A percentile compares a stretch with the other conserved stretches of the same genome.
Evolutionary conservation across 1,139 yeast genomes (phyloP).

Genomic region (Blastobotrys illinoisensis): DNA sequence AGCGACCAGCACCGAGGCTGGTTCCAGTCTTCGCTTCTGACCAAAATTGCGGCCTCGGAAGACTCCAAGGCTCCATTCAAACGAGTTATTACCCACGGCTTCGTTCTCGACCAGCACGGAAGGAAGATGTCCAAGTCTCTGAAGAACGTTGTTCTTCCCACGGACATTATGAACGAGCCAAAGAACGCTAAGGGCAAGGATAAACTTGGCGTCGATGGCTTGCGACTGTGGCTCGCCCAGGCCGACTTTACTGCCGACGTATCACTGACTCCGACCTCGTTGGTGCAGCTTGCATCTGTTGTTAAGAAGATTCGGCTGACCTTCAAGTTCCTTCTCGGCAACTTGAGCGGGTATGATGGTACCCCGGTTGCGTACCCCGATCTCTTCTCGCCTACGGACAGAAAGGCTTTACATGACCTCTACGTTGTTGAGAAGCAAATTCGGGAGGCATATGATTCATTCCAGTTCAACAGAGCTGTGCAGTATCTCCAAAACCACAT

Average conservation of each 20-base stretch:
- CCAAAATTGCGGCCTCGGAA: conserved; percentile 52
- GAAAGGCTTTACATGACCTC: conserved; percentile 54
- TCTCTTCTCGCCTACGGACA: conserved; percentile 52
- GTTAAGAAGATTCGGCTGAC: conserved; percentile 80
- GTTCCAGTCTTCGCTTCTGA: conserved; percentile 91
- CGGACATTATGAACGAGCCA: conserved; percentile 38
- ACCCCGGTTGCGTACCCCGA: conserved; percentile 34
- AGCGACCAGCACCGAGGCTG: conserved; percentile 98
- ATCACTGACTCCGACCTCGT: conserved; percentile 63
- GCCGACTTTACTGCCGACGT: conserved; percentile 82
- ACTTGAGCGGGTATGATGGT: conserved; percentile 42
- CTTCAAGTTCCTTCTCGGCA: conserved; percentile 75
- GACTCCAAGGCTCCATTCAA: conserved; percentile 56
- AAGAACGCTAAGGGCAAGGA: conserved; percentile 51
- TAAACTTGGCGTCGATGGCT: conserved; percentile 84
- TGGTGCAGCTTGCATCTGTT: conserved; percentile 72
- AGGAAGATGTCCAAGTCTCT: conserved; percentile 90
- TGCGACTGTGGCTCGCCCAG: conserved; percentile 87
- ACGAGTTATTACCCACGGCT: conserved; percentile 85
- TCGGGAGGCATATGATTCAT: conserved; percentile 45
- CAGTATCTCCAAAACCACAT: conserved; percentile 65
- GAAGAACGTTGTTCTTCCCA: conserved; percentile 76
- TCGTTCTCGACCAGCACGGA: conserved; percentile 79
- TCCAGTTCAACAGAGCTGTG: conserved; percentile 61
- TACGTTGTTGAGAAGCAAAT: conserved; percentile 43